Conservation (phyloP, 2,329 filamentous ascomycete genomes). For the Metarhizium rileyi region DNA sequence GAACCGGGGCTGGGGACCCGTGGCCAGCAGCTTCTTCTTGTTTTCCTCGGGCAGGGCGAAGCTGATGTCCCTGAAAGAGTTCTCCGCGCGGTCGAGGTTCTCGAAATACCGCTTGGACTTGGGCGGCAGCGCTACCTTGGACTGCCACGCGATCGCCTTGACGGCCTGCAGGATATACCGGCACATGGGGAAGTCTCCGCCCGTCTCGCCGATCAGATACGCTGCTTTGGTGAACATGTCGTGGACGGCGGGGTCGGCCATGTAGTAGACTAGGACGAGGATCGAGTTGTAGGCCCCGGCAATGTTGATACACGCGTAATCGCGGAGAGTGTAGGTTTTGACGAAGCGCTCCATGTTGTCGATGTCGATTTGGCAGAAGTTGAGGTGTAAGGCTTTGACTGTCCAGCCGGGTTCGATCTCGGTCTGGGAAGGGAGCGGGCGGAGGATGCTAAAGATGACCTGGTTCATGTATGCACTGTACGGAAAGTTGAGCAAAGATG, state of each 20-base stretch:
- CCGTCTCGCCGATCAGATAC: slow-evolving; percentile 5
- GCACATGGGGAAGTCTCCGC: slow-evolving; percentile 8
- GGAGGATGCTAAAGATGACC: slow-evolving; percentile 9
- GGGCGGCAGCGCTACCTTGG: slow-evolving; percentile 7
- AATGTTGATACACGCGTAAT: slow-evolving; percentile 10
- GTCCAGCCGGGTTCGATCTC: slow-evolving; percentile 7
- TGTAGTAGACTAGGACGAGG: slow-evolving; percentile 6
- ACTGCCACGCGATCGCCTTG: slow-evolving; percentile 10
- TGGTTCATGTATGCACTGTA: slow-evolving; percentile 8
- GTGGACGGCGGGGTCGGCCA: slow-evolving; percentile 5
- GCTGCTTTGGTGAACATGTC: slow-evolving; percentile 8
- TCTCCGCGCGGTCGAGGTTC: slow-evolving; percentile 3
- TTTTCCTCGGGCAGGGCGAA: slow-evolving; percentile 10
- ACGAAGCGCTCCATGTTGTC: slow-evolving; percentile 7
- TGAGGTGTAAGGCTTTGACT: slow-evolving; percentile 6
- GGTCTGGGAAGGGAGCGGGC: slow-evolving; percentile 1
- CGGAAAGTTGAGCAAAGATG: neutral
- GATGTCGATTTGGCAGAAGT: slow-evolving; percentile 6
- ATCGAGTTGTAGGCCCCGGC: slow-evolving; percentile 10
- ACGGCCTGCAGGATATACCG: slow-evolving; percentile 10
- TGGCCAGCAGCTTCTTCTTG: slow-evolving; percentile 5
- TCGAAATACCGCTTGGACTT: slow-evolving; percentile 6
- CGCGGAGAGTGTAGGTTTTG: slow-evolving; percentile 3
- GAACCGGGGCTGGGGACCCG: neutral
- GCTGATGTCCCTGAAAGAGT: slow-evolving; percentile 8